Evolutionary conservation across 2,329 filamentous ascomycete genomes (phyloP).

Genomic region (Fusarium annulatum): DNA sequence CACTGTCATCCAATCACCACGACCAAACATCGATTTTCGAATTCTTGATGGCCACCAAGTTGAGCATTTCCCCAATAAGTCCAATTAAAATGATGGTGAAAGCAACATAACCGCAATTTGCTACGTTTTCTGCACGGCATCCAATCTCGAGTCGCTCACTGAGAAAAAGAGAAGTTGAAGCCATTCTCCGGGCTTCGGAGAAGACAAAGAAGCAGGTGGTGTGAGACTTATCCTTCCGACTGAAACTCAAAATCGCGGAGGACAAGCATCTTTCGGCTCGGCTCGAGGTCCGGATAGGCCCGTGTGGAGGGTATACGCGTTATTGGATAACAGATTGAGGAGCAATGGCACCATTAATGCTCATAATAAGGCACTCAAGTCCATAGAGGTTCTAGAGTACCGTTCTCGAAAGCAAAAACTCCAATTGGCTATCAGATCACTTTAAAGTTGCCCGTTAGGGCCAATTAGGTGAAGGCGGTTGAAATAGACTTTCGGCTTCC

Average conservation of each 20-base stretch:
- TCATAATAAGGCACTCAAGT: background rate
- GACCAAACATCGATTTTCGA: accelerated
- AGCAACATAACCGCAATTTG: background rate
- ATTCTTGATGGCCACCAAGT: accelerated
- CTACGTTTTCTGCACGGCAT: accelerated
- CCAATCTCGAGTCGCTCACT: accelerated
- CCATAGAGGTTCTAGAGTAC: background rate
- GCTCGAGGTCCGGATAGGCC: accelerated
- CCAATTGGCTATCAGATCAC: background rate
- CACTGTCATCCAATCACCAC: accelerated
- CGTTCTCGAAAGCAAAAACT: background rate
- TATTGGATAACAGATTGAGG: accelerated
- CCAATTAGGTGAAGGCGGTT: background rate
- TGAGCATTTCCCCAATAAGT: accelerated
- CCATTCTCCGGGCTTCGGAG: too few relatives aligned
- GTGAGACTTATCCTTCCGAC: accelerated
- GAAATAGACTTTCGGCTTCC: background rate
- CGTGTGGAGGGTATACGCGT: background rate
- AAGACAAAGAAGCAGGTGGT: accelerated
- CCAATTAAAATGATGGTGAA: accelerated
- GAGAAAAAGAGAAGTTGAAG: background rate
- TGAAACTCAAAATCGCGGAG: background rate
- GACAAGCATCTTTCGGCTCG: accelerated
- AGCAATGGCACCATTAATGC: background rate
- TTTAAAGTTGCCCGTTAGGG: background rate